Percentiles rank a stretch among this genome's conserved stretches.
Evolutionary conservation across 495 filamentous ascomycete species (phyloP).

Genomic region (Massariosphaeria phaeospora): DNA sequence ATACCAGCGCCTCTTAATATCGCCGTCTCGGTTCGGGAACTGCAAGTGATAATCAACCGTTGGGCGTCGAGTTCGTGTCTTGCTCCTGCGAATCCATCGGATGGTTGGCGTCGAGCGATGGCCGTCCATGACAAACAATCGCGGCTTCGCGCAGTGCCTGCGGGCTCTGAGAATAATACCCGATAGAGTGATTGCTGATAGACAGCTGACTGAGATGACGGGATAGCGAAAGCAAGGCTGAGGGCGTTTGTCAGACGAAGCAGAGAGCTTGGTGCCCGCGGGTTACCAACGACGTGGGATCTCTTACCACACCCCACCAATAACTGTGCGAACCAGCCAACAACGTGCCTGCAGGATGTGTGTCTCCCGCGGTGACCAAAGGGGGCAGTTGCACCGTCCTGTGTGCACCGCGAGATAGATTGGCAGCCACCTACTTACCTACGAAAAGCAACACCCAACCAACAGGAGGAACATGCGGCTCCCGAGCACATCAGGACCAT

Average conservation of each 20-base stretch:
- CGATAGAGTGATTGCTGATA: not conserved
- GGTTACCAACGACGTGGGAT: slow-evolving; percentile 19
- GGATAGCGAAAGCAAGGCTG: slow-evolving; percentile 8
- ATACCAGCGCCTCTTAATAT: slow-evolving; percentile 18
- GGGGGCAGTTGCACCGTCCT: not conserved
- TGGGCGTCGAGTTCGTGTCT: not conserved
- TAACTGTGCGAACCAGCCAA: not conserved
- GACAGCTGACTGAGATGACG: not conserved
- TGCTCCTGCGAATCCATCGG: not conserved
- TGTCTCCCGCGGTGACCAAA: slow-evolving; percentile 4
- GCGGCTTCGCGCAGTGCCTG: too few species aligned
- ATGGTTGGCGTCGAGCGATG: too few species aligned
- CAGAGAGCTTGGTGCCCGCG: slow-evolving; percentile 13
- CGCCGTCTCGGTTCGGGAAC: slow-evolving; percentile 5
- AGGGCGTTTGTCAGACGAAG: slow-evolving; percentile 2
- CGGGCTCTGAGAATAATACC: not conserved
- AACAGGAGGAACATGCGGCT: too few species aligned
- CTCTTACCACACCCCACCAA: slow-evolving; percentile 6
- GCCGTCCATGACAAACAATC: too few species aligned
- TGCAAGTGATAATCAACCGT: too few species aligned
- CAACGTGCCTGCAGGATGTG: slow-evolving; percentile 18
- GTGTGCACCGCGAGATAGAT: not conserved
- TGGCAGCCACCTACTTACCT: too few species aligned
- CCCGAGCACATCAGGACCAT: too few species aligned
- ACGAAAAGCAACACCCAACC: too few species aligned